Percentiles rank a stretch among this genome's conserved stretches.
phyloP scores from a whole-genome alignment of 306 rosid genomes.

The Prunus dulcis region DNA sequence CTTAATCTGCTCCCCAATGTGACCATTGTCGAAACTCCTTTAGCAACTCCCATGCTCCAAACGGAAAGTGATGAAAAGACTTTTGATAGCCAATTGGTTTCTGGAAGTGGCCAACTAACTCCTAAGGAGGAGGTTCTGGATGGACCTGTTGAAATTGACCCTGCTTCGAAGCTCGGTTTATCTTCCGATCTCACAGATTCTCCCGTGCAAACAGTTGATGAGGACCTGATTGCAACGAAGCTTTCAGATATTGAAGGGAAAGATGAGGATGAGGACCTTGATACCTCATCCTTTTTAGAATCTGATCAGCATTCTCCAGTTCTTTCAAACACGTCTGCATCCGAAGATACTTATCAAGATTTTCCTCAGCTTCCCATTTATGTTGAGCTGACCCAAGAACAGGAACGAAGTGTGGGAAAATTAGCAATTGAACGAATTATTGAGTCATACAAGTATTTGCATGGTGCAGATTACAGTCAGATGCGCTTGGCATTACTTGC shows the following conservation, averaged over 20 bases:
- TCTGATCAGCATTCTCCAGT: slow-evolving; percentile 60
- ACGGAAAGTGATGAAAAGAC: slow-evolving; percentile 46
- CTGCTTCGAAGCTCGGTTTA: slow-evolving; percentile 28
- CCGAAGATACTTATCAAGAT: slow-evolving; percentile 81
- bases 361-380: slow-evolving; percentile 76
- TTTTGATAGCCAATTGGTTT: slow-evolving; percentile 43
- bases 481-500: slow-evolving; percentile 80
- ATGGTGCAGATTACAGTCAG: slow-evolving; percentile 62
- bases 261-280: slow-evolving; percentile 33
- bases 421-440: slow-evolving; percentile 72
- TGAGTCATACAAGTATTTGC: slow-evolving; percentile 58
- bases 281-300: slow-evolving; percentile 50
- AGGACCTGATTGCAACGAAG: slow-evolving; percentile 42
- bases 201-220: slow-evolving; percentile 43
- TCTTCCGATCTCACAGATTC: slow-evolving; percentile 47
- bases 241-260: slow-evolving; percentile 38
- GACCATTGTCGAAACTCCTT: slow-evolving; percentile 37
- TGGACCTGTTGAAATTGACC: slow-evolving; percentile 41
- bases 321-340: slow-evolving; percentile 44
- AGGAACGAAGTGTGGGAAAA: slow-evolving; percentile 54
- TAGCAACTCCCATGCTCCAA: slow-evolving; percentile 38
- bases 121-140: slow-evolving; percentile 49
- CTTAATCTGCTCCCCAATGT: slow-evolving; percentile 43
- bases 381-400: slow-evolving; percentile 69
- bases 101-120: slow-evolving; percentile 35